phyloP scores from a whole-genome alignment of 805 yeast species.

The Starmerella lactis-condensi region DNA sequence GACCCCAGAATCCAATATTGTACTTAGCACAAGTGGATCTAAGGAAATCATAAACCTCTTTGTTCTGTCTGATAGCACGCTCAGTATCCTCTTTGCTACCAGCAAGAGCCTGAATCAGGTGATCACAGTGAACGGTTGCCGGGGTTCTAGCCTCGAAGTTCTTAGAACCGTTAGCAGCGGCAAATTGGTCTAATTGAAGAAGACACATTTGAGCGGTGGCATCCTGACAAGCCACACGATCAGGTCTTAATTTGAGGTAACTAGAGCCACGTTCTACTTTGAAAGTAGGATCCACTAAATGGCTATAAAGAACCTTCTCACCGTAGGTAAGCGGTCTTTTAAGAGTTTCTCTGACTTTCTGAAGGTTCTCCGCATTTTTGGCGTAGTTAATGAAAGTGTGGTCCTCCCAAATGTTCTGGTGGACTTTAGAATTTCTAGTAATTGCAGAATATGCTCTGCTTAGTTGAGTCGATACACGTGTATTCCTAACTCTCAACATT shows the following conservation, averaged over 20 bases:
- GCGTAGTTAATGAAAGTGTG: conserved; percentile 82
- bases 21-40: conserved; percentile 81
- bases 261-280: conserved; percentile 72
- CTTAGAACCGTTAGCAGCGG: conserved; percentile 14
- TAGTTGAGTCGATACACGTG: conserved; percentile 8
- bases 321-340: conserved; percentile 85
- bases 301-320: conserved; percentile 88
- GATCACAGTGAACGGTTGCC: conserved; percentile 94
- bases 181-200: conserved; percentile 34
- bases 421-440: conserved; percentile 53
- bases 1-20: conserved; percentile 97
- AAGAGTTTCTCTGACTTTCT: conserved; percentile 64
- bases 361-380: conserved; percentile 71
- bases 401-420: conserved; percentile 42
- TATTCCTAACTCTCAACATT: conserved; percentile 12
- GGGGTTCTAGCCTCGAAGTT: conserved; percentile 77
- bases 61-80: conserved; percentile 73
- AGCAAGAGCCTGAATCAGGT: conserved; percentile 84
- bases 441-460: conserved; percentile 20
- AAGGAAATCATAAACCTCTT: conserved; percentile 86
- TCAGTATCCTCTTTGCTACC: conserved; percentile 76
- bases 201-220: conserved; percentile 98
- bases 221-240: conserved; percentile 97
- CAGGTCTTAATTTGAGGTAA: conserved; percentile 87
- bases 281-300: conserved; percentile 81